A percentile compares a stretch with the other conserved stretches of the same genome.
Conservation (phyloP, 208 protist species). For the Naegleria lovaniensis region DNA sequence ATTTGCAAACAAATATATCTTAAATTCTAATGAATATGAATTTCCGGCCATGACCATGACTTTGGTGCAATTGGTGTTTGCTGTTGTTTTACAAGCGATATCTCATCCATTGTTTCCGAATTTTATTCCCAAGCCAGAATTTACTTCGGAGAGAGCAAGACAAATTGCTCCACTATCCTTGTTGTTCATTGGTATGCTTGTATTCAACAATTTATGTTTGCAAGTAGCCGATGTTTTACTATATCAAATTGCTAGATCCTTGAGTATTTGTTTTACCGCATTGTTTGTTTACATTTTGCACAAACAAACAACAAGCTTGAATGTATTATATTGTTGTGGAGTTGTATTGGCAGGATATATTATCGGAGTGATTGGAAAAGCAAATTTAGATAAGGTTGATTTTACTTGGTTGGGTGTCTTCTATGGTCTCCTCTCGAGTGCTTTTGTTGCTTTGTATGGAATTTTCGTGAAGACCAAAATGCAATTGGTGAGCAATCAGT, state of each 20-base stretch:
- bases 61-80: constrained; percentile 32
- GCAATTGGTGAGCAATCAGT: constrained; percentile 2
- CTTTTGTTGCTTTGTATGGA: not conserved
- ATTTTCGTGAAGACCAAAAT: not conserved
- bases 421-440: not conserved
- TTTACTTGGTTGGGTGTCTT: constrained; percentile 23
- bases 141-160: constrained; percentile 36
- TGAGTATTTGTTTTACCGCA: constrained; percentile 58
- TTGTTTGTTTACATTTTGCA: constrained; percentile 54
- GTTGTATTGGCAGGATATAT: constrained; percentile 57
- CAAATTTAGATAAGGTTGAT: not conserved
- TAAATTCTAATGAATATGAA: constrained; percentile 25
- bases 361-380: constrained; percentile 44
- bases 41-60: constrained; percentile 33
- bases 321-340: constrained; percentile 36
- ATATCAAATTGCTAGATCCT: constrained; percentile 58
- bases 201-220: constrained; percentile 67
- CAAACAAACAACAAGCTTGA: constrained; percentile 36
- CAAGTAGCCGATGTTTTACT: constrained; percentile 59
- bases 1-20: constrained; percentile 47
- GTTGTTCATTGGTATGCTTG: constrained; percentile 56
- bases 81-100: not conserved
- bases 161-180: constrained; percentile 50
- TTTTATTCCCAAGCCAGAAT: constrained; percentile 44
- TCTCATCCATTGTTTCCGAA: not conserved